Conservation (phyloP, 495 filamentous ascomycete genomes). For the Penicillium desertorum region DNA sequence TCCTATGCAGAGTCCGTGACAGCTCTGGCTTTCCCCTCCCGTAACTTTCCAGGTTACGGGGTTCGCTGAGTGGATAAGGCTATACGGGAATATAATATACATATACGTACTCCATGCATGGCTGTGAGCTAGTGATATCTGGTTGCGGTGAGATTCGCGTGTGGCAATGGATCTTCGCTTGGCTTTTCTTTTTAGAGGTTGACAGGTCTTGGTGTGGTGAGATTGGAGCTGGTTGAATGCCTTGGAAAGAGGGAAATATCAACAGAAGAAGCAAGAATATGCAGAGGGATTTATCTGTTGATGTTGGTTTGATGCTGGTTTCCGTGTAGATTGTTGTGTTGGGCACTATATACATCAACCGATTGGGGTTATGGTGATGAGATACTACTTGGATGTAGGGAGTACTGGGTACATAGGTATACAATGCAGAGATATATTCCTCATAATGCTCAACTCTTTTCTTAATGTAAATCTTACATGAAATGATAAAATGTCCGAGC, state of each 20-base stretch:
- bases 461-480: not conserved
- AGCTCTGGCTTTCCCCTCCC: constrained; percentile 14
- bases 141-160: not conserved
- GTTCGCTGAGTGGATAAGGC: constrained; percentile 16
- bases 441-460: not conserved
- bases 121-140: not conserved
- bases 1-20: constrained; percentile 11
- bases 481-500: not conserved
- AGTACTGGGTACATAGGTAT: too few species aligned
- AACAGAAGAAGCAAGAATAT: not conserved
- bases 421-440: too few species aligned
- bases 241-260: not conserved
- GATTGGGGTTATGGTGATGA: not conserved
- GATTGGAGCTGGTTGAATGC: not conserved
- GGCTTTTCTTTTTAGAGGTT: not conserved
- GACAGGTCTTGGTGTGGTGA: not conserved
- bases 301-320: not conserved
- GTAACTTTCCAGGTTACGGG: constrained; percentile 28
- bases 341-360: not conserved
- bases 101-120: not conserved
- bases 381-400: not conserved
- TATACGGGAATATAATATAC: not conserved
- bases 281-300: not conserved
- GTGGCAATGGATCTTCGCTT: not conserved
- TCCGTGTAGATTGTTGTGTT: not conserved